Evolutionary conservation across 73 alveolate species (phyloP), one percentile per base, ranked within the genome.

Genomic region (Paramecium primaurelia): DNA sequence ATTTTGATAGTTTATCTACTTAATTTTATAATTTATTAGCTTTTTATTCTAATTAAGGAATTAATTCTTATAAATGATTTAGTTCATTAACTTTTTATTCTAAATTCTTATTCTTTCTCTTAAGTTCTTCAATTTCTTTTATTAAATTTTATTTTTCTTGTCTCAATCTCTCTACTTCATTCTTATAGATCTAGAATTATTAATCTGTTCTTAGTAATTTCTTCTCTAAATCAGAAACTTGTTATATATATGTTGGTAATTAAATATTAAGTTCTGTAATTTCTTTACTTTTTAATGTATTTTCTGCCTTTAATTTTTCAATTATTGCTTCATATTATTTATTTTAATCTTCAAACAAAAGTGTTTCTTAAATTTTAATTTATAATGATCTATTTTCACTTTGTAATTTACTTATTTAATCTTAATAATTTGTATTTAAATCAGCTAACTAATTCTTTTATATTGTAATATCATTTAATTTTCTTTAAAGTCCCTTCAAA

Each of bases 91-190:
- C 59, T 36, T 32, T 40, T 14, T 34, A 73, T 38, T 73, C 54
- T 73, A 40, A 34, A 12, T 40, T 73, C 8, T 36, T 32, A 37
- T 40, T 37, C 47, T 25, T 38, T 40, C 37, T 38, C 28, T 18
- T 73, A 9, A 73, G 26, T 9, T 73, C 87, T 38, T 73, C 87
- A 22, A 40, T 40, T 12, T 73, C 87, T 20, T 38, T 73, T 0
- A 73, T n/a, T 12, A n/a, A 22, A 28, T n/a, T 73, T 40, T 32
- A 12, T 37, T 37, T 37, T 18, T 32, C 34, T 30, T 34, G 5
- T 73, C 87, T 73, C 28, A 73, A 73, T 37, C 87, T 73, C 18
- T 73, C 87, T 73, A 38, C 34, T 36, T 73, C 87, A 73, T 73
- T 73, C 36, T 73, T 73, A 73, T 73, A 37, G 4, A 73, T 37